Base-by-base conservation (phyloP, 345 rosid species). In the Lepidium didymum region DNA sequence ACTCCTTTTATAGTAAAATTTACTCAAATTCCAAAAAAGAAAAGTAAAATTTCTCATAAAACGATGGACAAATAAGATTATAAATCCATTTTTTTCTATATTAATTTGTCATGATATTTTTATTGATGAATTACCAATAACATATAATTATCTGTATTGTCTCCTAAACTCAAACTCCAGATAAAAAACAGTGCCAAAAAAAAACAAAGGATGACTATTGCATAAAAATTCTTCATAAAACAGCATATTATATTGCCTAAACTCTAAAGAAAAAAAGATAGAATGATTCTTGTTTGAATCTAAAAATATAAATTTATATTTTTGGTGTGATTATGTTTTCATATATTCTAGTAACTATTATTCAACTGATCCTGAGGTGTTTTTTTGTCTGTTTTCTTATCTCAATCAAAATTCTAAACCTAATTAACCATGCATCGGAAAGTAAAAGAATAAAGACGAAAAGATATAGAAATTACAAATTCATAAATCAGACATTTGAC, bases 401-500 rank as follows among this genome's bases (percentile, higher is more conserved):
- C 53, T 45, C 3, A 13, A 41, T 11, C 3, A 19, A 13, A 10
- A 5, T 27, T 23, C 7, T 21, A 52, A 62, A 70, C 15, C 56
- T 25, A 27, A 23, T 12, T 4, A 29, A 36, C 16, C 25, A 51
- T 19, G 33, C 7, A 29, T 5, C 10, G 27, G 27, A 52, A 60
- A n/a, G n/a, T n/a, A n/a, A n/a, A 13, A 38, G 8, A 52, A 61
- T 29, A 1, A 71, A 66, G 21, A 23, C 16, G 69, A 42, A 35
- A 12, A 11, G 34, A 57, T 64, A 56, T 56, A 33, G 40, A 50
- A 57, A 51, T 50, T 5, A 73, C 72, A 73, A 33, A 59, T 73
- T 73, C 47, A 73, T 65, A 40, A 40, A 66, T 58, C 56, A 73
- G 72, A 73, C 55, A 73, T 57, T 66, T 58, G 35, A 66, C 37